These are phyloP conservation scores for Pseudogymnoascus sp. DNA, from an alignment of 2,329 filamentous ascomycete species.

Conservation along the genomic window DNA sequence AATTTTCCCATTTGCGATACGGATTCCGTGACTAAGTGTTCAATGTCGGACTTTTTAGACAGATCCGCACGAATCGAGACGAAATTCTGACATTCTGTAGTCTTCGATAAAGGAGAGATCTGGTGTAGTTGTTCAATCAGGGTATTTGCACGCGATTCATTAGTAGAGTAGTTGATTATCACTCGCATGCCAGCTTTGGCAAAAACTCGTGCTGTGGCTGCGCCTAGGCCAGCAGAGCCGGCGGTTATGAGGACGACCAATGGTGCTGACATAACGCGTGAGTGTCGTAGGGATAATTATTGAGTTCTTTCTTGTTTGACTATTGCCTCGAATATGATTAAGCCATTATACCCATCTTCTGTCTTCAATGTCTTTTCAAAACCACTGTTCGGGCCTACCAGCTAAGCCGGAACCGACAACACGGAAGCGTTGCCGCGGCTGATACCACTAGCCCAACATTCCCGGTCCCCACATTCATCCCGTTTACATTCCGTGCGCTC, in stretches of 20 bases:
- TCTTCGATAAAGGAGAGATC: conserved; percentile 39
- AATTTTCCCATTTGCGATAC: conserved; percentile 55
- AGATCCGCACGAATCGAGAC: conserved; percentile 58
- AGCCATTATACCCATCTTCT: not conserved
- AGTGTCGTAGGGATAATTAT: not conserved
- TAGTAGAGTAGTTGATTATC: conserved; percentile 64
- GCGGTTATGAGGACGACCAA: conserved; percentile 39
- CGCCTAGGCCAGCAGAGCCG: conserved; percentile 60
- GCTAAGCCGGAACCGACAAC: not conserved
- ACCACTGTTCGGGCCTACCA: not conserved
- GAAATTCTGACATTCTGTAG: conserved; percentile 25
- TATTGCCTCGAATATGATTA: not conserved
- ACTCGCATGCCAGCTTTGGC: conserved; percentile 60
- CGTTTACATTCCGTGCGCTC: not conserved
- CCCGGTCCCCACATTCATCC: not conserved
- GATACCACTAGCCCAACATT: not conserved
- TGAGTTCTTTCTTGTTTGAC: not conserved
- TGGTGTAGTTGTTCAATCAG: conserved; percentile 47
- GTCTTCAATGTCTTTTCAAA: not conserved
- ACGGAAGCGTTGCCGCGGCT: not conserved
- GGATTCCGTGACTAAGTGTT: conserved; percentile 48
- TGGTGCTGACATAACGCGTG: conserved; percentile 12
- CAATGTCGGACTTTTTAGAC: conserved; percentile 48
- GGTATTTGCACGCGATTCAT: conserved; percentile 47
- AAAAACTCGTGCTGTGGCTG: conserved; percentile 57